Evolutionary conservation across 495 filamentous ascomycete genomes (phyloP).

Genomic region (Aspergillus incahuasiensis): DNA sequence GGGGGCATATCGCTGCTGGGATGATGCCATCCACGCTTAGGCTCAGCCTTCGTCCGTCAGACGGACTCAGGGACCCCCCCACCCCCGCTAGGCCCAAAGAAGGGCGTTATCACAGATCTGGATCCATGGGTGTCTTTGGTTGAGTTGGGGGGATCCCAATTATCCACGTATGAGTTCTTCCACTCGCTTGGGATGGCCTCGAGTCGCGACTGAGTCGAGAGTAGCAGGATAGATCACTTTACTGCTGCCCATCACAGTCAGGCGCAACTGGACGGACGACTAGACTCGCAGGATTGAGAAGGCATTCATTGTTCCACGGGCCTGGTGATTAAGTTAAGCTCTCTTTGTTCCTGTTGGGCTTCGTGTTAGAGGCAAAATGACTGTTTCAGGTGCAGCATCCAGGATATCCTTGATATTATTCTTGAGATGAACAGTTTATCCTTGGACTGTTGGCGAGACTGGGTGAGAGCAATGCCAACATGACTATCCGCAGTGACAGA

Average conservation of each 20-base stretch:
- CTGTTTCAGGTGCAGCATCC: too few relatives aligned
- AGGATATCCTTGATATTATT: too few relatives aligned
- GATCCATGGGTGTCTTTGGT: conserved; percentile 15
- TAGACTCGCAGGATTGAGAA: not conserved
- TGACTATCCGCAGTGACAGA: too few relatives aligned
- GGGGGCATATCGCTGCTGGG: not conserved
- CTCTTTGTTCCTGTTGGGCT: not conserved
- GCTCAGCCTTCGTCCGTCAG: too few relatives aligned
- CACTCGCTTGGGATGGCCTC: not conserved
- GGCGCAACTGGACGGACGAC: not conserved
- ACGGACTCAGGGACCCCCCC: conserved; percentile 1
- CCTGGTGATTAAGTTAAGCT: not conserved
- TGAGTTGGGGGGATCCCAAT: not conserved
- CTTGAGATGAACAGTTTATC: too few relatives aligned
- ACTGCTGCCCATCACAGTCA: not conserved
- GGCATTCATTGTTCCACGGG: not conserved
- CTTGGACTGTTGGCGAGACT: too few relatives aligned
- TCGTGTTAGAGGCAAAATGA: too few relatives aligned
- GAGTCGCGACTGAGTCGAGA: too few relatives aligned
- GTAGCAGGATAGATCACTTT: not conserved
- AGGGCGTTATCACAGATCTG: conserved; percentile 15
- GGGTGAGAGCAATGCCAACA: too few relatives aligned
- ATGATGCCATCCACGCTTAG: not conserved
- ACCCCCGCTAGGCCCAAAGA: conserved; percentile 14
- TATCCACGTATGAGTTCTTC: not conserved